A percentile compares a stretch with the other conserved stretches of the same genome.
Conservation (phyloP, 1,284 basidiomycete genomes). For the Rhodotorula sp. region DNA sequence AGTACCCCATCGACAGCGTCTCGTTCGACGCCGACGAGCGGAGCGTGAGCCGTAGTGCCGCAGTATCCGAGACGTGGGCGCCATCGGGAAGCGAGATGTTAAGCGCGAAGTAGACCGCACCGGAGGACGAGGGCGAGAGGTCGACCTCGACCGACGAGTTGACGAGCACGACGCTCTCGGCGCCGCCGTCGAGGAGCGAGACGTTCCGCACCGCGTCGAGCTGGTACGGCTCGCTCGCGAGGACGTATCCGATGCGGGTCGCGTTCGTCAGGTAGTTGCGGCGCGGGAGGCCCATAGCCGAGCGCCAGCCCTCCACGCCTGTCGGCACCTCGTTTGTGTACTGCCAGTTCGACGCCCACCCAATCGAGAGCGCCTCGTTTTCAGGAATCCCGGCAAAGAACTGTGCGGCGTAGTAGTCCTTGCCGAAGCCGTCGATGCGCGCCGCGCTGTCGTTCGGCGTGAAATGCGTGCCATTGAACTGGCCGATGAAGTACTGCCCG, state of each 20-base stretch:
- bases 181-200: conserved; percentile 7
- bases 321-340: conserved; percentile 22
- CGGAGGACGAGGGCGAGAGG: background rate
- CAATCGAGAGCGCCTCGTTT: conserved; percentile 1
- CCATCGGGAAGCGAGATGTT: conserved; percentile 6
- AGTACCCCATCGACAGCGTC: conserved; percentile 3
- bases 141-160: conserved; percentile 6
- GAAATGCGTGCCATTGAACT: conserved; percentile 11
- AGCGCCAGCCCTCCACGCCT: conserved; percentile 11
- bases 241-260: conserved; percentile 12
- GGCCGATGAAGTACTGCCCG: conserved; percentile 12
- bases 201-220: conserved; percentile 1
- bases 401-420: conserved; percentile 10
- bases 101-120: conserved; percentile 6
- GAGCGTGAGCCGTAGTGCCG: background rate
- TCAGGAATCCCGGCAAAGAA: background rate
- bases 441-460: background rate
- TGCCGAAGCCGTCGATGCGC: background rate
- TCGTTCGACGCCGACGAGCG: conserved; percentile 6
- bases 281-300: conserved; percentile 18
- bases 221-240: conserved; percentile 15
- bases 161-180: background rate
- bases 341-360: conserved; percentile 11
- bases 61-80: background rate
- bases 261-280: conserved; percentile 7